phyloP scores from a whole-genome alignment of 768 basidiomycete genomes.

The Boletus bicolor region DNA sequence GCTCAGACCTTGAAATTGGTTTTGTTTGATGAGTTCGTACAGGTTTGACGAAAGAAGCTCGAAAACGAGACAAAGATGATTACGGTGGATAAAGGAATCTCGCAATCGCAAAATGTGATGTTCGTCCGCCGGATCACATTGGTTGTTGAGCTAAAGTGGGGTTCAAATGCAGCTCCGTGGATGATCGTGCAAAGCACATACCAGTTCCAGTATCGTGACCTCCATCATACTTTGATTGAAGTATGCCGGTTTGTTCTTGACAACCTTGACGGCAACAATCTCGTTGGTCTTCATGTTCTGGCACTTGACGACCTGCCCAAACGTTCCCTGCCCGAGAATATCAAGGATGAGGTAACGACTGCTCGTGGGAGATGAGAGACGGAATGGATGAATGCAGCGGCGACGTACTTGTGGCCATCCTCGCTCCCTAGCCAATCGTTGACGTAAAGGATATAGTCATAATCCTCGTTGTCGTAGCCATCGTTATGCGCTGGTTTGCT shows the following conservation, averaged over 20 bases:
- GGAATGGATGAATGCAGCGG: not conserved
- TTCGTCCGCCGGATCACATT: constrained; percentile 89
- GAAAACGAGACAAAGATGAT: constrained; percentile 95
- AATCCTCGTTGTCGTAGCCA: constrained; percentile 98
- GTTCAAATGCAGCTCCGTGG: not conserved
- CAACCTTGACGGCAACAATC: constrained; percentile 97
- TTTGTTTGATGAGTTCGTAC: constrained; percentile 99
- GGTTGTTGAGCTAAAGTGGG: constrained; percentile 78
- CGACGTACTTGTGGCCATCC: constrained; percentile 87
- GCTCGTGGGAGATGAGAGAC: constrained; percentile 17
- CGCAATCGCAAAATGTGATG: constrained; percentile 94
- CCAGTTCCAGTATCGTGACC: constrained; percentile 94
- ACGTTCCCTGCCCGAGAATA: constrained; percentile 97
- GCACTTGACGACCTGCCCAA: constrained; percentile 99
- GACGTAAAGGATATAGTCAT: constrained; percentile 98
- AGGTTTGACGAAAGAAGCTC: constrained; percentile 95
- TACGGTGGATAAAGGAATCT: constrained; percentile 96
- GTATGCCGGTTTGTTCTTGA: constrained; percentile 99
- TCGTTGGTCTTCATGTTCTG: constrained; percentile 99
- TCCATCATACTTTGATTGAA: constrained; percentile 99
- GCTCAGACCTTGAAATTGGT: constrained; percentile 95
- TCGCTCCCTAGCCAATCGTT: constrained; percentile 96
- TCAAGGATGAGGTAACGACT: constrained; percentile 93
- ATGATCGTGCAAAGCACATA: constrained; percentile 41
- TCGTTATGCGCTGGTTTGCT: constrained; percentile 95